Base-by-base conservation (phyloP, 192 early-diverging fungal species). In the Ambispora gerdemannii region DNA sequence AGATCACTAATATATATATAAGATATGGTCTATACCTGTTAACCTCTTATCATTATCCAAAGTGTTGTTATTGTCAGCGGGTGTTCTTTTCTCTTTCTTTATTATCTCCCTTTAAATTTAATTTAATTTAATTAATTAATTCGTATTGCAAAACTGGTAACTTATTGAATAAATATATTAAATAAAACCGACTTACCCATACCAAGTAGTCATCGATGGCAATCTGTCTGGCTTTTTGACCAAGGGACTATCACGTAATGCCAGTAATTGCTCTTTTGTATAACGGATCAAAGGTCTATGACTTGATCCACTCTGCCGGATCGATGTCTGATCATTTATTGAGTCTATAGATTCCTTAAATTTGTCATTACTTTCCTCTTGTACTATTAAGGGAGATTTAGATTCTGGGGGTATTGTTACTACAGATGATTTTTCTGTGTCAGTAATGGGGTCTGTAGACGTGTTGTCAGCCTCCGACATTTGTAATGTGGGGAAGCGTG, bases 181-280 rank as follows among this genome's bases (percentile, higher is more conserved):
- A 43, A 10, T 6, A 43, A 43, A 43, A 43, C 6, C 38, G 38
- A 49, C 73, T 43, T 72, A 80, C 79, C 73, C 76, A 63, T 77
- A 80, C 79, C 79, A 75, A n/a, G 72, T 50, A 64, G 33, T 75
- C 11, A 65, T 77, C 51, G 79, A 71, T 17, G 73, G 79, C 43
- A 80, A 67, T 11, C 71, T 73, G 17, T 69, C 74, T 49, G 79
- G 79, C 43, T 70, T 53, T 30, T 75, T 49, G 3, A 80, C 79
- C 28, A 80, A 65, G 17, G 79, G 79, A 43, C 79, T 80, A 49
- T 80, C 66, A 2, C 75, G 73, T 30, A 76, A 77, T 27, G 71
- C 76, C 62, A 80, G 31, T 35, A 80, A 36, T 67, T 77, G 75
- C 38, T 77, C 79, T 50, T 72, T 72, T 7, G 79, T 77, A 70